Percentiles rank a stretch among this genome's conserved stretches.
phyloP scores from a whole-genome alignment of 805 yeast species.

The Saccharomycopsis fermentans region DNA sequence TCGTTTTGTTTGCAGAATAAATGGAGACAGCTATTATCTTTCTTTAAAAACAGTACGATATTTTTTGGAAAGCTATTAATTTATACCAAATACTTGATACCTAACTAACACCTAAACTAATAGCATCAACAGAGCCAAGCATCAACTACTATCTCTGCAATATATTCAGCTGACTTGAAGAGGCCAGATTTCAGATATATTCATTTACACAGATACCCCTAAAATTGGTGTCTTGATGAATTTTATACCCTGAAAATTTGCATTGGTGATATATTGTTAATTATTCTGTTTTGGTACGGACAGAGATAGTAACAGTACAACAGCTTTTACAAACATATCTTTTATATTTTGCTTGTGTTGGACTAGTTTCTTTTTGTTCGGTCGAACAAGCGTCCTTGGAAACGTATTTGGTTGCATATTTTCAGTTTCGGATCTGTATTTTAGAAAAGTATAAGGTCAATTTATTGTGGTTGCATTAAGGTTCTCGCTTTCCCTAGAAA shows the following conservation, averaged over 20 bases:
- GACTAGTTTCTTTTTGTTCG: no score
- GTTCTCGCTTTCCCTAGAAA: no score
- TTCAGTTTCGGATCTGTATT: no score
- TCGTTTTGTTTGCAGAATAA: background rate
- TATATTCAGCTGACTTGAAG: background rate
- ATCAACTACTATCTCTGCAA: background rate
- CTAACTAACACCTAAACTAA: background rate
- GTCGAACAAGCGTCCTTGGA: no score
- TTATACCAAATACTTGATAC: background rate
- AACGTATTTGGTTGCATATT: no score
- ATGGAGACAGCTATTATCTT: background rate
- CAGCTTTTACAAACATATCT: background rate
- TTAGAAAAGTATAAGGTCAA: no score
- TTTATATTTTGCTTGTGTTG: background rate
- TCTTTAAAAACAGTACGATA: background rate
- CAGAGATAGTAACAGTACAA: background rate
- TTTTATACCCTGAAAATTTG: background rate
- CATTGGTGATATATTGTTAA: background rate
- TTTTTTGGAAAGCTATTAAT: background rate
- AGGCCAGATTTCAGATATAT: background rate
- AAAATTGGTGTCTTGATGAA: background rate
- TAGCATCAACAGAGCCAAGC: background rate
- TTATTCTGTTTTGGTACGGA: background rate
- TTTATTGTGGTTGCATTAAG: no score
- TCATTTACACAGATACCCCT: background rate